A percentile compares a stretch with the other conserved stretches of the same genome.
phyloP scores from a whole-genome alignment of 179 eudicot species.

The Amaranthus tricolor region DNA sequence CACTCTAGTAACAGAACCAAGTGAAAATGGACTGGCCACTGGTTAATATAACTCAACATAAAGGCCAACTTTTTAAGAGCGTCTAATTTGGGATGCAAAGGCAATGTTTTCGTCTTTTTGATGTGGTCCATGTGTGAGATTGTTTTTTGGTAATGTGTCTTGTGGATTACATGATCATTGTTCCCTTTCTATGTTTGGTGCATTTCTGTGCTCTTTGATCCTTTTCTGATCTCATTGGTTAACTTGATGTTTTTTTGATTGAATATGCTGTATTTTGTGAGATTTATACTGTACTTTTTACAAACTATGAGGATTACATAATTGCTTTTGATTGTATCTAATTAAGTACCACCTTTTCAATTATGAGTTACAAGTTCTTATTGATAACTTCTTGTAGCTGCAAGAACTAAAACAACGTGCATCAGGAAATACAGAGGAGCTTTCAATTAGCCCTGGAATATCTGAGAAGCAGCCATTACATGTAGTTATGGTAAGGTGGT shows the following conservation, averaged over 20 bases:
- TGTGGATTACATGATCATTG: not conserved
- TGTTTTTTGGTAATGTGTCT: not conserved
- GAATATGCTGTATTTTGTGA: not conserved
- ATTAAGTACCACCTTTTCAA: not conserved
- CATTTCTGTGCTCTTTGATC: not conserved
- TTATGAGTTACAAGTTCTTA: not conserved
- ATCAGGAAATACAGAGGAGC: constrained; percentile 72
- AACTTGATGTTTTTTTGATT: not conserved
- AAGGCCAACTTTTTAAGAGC: not conserved
- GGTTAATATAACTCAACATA: not conserved
- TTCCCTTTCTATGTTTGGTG: not conserved
- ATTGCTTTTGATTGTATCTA: not conserved
- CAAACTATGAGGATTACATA: not conserved
- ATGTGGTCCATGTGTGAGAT: not conserved
- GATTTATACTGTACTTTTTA: not conserved
- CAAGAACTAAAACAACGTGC: constrained; percentile 93
- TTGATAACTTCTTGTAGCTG: constrained; percentile 44
- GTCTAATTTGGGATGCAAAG: not conserved
- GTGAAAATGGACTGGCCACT: not conserved
- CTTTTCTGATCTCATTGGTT: not conserved
- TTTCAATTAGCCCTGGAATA: constrained; percentile 70
- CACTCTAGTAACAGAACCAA: not conserved
- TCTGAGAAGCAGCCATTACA: constrained; percentile 97
- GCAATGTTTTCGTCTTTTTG: not conserved
- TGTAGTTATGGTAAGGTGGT: constrained; percentile 82